Conservation (phyloP, 306 rosid species). For the Morella rubra region DNA sequence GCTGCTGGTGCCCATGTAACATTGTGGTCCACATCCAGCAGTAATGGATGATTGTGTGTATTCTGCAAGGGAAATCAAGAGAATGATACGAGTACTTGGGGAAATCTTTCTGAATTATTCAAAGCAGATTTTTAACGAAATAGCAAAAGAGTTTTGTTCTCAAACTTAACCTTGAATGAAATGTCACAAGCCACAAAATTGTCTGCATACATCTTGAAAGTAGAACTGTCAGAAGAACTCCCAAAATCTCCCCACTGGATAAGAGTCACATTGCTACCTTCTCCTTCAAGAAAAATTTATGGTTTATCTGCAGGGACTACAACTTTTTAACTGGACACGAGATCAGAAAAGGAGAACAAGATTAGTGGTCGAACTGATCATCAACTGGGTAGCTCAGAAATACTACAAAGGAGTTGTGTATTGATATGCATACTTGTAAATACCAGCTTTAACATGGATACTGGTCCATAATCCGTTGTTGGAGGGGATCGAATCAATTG, state of each 20-base stretch:
- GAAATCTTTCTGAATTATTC: too few species aligned
- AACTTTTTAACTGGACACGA: background rate
- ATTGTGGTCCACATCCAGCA: too few species aligned
- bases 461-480: background rate
- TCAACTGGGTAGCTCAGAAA: too few species aligned
- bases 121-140: too few species aligned
- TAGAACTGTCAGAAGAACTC: too few species aligned
- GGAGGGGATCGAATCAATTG: background rate
- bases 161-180: too few species aligned
- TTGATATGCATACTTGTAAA: background rate
- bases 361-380: background rate
- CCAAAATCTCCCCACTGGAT: background rate
- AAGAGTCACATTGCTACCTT: background rate
- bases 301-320: background rate
- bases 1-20: slow-evolving; percentile 27
- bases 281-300: background rate
- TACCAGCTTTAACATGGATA: background rate
- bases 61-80: slow-evolving; percentile 10
- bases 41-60: slow-evolving; percentile 4
- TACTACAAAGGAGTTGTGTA: too few species aligned
- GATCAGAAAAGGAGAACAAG: background rate
- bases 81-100: too few species aligned
- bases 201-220: too few species aligned
- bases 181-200: too few species aligned
- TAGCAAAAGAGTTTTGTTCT: too few species aligned